phyloP scores from a whole-genome alignment of 192 early-diverging fungal species.

The Thamnidium elegans region DNA sequence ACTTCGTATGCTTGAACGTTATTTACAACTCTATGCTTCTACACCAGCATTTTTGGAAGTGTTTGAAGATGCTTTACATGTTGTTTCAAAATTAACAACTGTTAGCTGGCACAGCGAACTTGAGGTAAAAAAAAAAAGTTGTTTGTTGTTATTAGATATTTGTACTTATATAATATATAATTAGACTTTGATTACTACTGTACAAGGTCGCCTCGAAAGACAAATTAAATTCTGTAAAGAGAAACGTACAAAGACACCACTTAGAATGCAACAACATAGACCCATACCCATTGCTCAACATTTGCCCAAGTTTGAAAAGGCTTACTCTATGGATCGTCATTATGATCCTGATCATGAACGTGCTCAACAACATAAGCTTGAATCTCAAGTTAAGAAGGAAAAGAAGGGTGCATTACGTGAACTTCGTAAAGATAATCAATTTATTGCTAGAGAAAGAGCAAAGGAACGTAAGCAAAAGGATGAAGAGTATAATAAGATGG shows the following conservation, averaged over 20 bases:
- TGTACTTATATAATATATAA: background rate
- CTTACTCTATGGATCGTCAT: conserved; percentile 83
- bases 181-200: conserved; percentile 30
- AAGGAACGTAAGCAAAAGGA: conserved; percentile 76
- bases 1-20: conserved; percentile 43
- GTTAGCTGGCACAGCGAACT: conserved; percentile 28
- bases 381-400: conserved; percentile 87
- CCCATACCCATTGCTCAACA: conserved; percentile 85
- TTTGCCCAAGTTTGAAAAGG: conserved; percentile 88
- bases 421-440: conserved; percentile 90
- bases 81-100: conserved; percentile 32
- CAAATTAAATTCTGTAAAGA: conserved; percentile 50
- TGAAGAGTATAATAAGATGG: conserved; percentile 78
- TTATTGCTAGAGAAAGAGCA: conserved; percentile 73
- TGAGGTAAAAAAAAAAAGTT: conserved; percentile 33
- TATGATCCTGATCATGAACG: conserved; percentile 81
- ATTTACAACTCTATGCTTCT: conserved; percentile 53
- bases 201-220: conserved; percentile 44
- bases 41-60: conserved; percentile 64
- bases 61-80: conserved; percentile 41
- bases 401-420: conserved; percentile 93
- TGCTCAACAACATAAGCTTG: conserved; percentile 71
- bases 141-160: background rate
- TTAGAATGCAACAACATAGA: conserved; percentile 81
- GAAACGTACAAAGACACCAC: conserved; percentile 55